Evolutionary conservation across 352 stramenopile genomes (phyloP), one percentile per base, ranked within the genome.

Genomic region (Albugo candida): DNA sequence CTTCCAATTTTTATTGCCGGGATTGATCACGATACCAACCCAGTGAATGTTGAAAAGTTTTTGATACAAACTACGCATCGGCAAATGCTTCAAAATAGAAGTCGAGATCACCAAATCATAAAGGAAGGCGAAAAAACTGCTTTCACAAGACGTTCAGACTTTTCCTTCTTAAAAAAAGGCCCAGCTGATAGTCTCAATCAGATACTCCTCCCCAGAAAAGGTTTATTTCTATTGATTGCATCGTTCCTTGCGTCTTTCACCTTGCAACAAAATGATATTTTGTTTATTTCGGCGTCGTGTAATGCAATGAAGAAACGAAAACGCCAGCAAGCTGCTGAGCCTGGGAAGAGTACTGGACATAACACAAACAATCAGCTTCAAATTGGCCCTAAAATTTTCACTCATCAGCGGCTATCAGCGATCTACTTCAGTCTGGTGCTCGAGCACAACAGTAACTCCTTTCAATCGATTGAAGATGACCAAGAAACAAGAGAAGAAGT

Each of bases 181-280:
- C 24, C 3, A 31, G 3, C 3, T 8, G 18, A 58, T 75, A 37
- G 73, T 77, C 56, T 64, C 68, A n/a, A 73, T 58, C 45, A 63
- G 58, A 41, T 34, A 11, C 72, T 79, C 36, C 52, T 86, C 45
- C 82, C 64, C 34, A 63, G 60, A 12, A 79, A 71, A 47, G 82
- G 76, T 18, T 55, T 85, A 42, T 53, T 86, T 36, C 59, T 89
- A 37, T 60, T 89, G 19, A 51, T 89, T 38, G 76, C 76, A 17
- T 67, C 65, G 0, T 85, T 79, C 48, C 41, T 89, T 35, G 69
- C 76, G 14, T 86, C 73, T 11, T 89, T 89, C 51, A 89, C 81
- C 44, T 72, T 74, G 4, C 69, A 89, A 46, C 71, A 83, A 49
- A 70, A 60, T 0, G 76, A 89, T 58, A 50, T 61, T 13, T 63